Evolutionary conservation across 306 rosid genomes (phyloP), one percentile per base, ranked within the genome.

Genomic region (Medicago lupulina): DNA sequence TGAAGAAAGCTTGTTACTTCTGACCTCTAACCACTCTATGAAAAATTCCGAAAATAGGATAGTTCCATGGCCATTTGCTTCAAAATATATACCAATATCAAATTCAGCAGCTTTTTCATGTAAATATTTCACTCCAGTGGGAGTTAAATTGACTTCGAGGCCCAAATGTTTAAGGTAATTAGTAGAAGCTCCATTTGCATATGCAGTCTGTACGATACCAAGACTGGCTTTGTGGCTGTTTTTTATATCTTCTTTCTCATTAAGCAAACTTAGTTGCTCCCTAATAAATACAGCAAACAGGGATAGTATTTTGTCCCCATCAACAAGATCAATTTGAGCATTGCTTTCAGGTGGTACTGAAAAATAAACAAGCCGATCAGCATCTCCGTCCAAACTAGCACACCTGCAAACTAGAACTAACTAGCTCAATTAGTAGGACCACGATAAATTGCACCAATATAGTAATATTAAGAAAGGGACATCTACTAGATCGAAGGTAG

Each of bases 11-110:
- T 80, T 80, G 9, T 71, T 36, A 23, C 44, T 77, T 81, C 49
- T 76, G 80, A 84, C 81, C 67, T 88, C 87, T 74, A 95, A 83
- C 96, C 89, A 80, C 55, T 16, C 44, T 46, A 73, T 43, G 85
- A 85, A 88, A 51, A 74, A 57, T 79, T 95, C 96, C 4, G 99
- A 95, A 84, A 92, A 95, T 80, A 95, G 74, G 76, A 90, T 55
- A 51, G 99, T 90, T 61, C 99, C 99, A 79, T 92, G 99, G 75
- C 99, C 99, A 85, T 95, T 95, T 84, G 99, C 97, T 81, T 95
- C 99, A 78, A 92, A 95, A 85, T 92, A 95, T 74, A 95, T 92
- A 69, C 99, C 97, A 34, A 95, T 84, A 83, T 90, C 97, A 76
- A 60, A 92, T 54, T 80, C 89, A 51, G 87, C 85, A 63, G 97